A percentile compares a stretch with the other conserved stretches of the same genome.
phyloP scores from a whole-genome alignment of 2,329 filamentous ascomycete species.

The Penicillium sp. region DNA sequence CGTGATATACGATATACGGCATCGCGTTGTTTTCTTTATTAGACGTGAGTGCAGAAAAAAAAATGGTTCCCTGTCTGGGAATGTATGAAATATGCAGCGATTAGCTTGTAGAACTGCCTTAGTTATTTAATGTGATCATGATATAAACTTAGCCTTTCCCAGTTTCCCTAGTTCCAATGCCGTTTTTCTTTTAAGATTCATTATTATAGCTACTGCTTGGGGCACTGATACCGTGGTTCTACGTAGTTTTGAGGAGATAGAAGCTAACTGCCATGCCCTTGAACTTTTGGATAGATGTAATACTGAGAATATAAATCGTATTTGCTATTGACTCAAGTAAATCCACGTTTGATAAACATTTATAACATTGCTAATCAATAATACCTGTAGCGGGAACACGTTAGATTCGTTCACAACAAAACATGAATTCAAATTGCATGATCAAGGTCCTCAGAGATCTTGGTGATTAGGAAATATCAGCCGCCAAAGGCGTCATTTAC shows the following conservation, averaged over 20 bases:
- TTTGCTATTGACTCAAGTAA: too few species aligned
- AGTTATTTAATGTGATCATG: constrained; percentile 7
- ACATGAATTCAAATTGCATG: background rate
- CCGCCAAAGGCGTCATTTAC: constrained; percentile 58
- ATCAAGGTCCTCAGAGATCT: constrained; percentile 61
- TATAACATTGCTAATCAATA: background rate
- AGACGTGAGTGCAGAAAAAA: background rate
- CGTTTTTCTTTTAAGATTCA: background rate
- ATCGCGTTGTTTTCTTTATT: background rate
- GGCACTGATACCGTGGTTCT: too few species aligned
- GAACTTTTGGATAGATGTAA: too few species aligned
- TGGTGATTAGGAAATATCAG: constrained; percentile 61
- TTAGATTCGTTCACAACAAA: background rate
- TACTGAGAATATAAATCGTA: too few species aligned
- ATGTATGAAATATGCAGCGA: constrained; percentile 9
- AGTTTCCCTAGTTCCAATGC: background rate
- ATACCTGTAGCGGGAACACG: background rate
- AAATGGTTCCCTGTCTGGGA: background rate
- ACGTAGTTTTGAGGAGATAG: too few species aligned
- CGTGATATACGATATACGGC: background rate
- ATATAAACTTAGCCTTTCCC: background rate
- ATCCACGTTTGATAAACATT: too few species aligned
- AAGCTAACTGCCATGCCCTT: too few species aligned
- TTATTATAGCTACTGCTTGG: background rate
- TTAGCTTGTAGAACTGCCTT: constrained; percentile 4